Conservation (phyloP, 2,329 filamentous ascomycete genomes). For the Lasiodiplodia theobromae region DNA sequence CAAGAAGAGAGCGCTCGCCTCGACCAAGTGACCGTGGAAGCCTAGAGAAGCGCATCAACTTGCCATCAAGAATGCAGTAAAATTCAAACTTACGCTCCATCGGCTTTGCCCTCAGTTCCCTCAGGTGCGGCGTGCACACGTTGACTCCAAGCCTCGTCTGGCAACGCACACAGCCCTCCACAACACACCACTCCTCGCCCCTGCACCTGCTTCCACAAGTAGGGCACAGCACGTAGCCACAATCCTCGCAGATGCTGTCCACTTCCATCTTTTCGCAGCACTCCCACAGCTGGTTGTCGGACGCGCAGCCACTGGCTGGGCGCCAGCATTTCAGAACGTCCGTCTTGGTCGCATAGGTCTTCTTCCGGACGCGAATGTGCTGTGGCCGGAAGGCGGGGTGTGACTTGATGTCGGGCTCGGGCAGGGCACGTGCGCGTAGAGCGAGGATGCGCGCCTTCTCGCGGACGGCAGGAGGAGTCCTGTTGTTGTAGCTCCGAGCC, state of each 20-base stretch:
- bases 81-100: neutral
- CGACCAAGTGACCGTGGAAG: slow-evolving; percentile 13
- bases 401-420: neutral
- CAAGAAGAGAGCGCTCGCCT: slow-evolving; percentile 1
- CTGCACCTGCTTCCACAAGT: slow-evolving; percentile 16
- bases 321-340: slow-evolving; percentile 8
- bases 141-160: slow-evolving; percentile 20
- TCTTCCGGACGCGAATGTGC: neutral
- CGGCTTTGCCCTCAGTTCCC: slow-evolving; percentile 6
- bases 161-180: neutral
- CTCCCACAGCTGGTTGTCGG: neutral
- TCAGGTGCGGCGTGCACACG: slow-evolving; percentile 17
- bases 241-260: slow-evolving; percentile 20
- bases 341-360: neutral
- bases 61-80: neutral
- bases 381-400: slow-evolving; percentile 8
- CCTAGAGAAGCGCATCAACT: neutral
- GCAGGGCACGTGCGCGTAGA: neutral
- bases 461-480: neutral
- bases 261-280: slow-evolving; percentile 4
- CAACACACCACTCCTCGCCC: slow-evolving; percentile 16
- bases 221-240: slow-evolving; percentile 14
- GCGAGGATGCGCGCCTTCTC: neutral
- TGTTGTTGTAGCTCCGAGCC: neutral
- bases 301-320: neutral